phyloP scores from a whole-genome alignment of 371 early-diverging fungal species.

The Mortierella polycephala region DNA sequence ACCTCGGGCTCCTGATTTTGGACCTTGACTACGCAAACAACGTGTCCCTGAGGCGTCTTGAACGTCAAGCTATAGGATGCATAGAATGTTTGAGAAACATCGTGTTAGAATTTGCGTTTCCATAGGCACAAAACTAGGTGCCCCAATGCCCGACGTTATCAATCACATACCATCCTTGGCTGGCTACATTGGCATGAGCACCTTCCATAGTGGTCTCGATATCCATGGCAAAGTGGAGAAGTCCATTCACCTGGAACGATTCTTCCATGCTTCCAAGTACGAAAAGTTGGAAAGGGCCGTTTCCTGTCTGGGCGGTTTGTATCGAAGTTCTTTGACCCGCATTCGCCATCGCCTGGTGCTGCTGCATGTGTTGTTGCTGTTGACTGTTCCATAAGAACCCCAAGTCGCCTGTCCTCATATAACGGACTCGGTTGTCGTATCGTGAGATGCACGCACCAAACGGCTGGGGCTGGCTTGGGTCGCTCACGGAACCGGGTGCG shows the following conservation, averaged over 20 bases:
- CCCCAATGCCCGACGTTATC: not conserved
- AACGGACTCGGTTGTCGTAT: constrained; percentile 70
- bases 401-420: constrained; percentile 85
- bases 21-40: constrained; percentile 63
- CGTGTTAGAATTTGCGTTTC: not conserved
- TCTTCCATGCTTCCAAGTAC: constrained; percentile 78
- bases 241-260: constrained; percentile 74
- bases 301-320: constrained; percentile 10
- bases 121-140: not conserved
- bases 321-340: constrained; percentile 42
- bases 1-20: constrained; percentile 59
- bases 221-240: constrained; percentile 76
- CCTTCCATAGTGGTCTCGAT: constrained; percentile 79
- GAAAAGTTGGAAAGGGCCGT: constrained; percentile 62
- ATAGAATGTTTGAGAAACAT: not conserved
- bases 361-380: constrained; percentile 27
- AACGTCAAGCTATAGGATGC: constrained; percentile 56
- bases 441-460: constrained; percentile 63
- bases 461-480: constrained; percentile 19
- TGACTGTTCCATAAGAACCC: constrained; percentile 80
- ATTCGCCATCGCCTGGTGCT: constrained; percentile 6
- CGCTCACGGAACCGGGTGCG: constrained; percentile 15
- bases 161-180: constrained; percentile 66
- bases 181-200: constrained; percentile 61
- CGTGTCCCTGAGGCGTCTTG: constrained; percentile 59